A percentile compares a stretch with the other conserved stretches of the same genome.
phyloP scores from a whole-genome alignment of 768 basidiomycete species.

The Trametes cubensis region DNA sequence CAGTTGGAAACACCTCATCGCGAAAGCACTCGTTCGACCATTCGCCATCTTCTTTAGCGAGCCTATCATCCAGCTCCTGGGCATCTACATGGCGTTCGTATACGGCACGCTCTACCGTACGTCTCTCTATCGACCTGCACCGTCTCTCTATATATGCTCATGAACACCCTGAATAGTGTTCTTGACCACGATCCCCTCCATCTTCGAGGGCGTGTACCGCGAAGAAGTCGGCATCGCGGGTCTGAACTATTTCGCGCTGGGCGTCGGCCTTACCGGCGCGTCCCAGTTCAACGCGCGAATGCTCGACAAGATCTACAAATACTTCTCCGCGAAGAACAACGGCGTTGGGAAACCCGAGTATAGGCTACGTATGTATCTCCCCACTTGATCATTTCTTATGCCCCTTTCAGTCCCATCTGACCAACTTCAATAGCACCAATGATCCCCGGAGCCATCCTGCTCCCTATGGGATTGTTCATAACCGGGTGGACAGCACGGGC shows the following conservation, averaged over 20 bases:
- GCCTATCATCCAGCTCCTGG: constrained; percentile 65
- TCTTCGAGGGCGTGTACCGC: constrained; percentile 56
- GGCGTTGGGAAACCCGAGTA: constrained; percentile 59
- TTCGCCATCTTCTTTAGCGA: constrained; percentile 62
- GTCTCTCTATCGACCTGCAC: constrained; percentile 25
- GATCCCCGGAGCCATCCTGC: constrained; percentile 56
- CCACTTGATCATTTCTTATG: too few species aligned
- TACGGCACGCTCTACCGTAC: constrained; percentile 63
- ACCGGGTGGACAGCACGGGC: constrained; percentile 70
- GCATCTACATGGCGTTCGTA: constrained; percentile 67
- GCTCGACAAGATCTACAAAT: constrained; percentile 58
- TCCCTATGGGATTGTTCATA: constrained; percentile 71
- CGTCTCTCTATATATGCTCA: neutral
- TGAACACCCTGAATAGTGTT: constrained; percentile 46
- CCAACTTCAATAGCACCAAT: constrained; percentile 49
- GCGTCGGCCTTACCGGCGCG: constrained; percentile 56
- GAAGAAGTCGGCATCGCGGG: constrained; percentile 60
- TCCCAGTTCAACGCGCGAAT: constrained; percentile 55
- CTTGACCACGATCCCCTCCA: constrained; percentile 60
- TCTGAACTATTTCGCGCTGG: constrained; percentile 69
- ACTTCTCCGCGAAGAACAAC: constrained; percentile 52
- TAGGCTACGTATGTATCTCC: constrained; percentile 44
- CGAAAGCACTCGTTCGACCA: constrained; percentile 60
- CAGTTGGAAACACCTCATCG: constrained; percentile 58
- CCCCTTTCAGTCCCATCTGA: neutral